phyloP scores from a whole-genome alignment of 2,329 filamentous ascomycete genomes.

The Rhinocladiella similis region DNA sequence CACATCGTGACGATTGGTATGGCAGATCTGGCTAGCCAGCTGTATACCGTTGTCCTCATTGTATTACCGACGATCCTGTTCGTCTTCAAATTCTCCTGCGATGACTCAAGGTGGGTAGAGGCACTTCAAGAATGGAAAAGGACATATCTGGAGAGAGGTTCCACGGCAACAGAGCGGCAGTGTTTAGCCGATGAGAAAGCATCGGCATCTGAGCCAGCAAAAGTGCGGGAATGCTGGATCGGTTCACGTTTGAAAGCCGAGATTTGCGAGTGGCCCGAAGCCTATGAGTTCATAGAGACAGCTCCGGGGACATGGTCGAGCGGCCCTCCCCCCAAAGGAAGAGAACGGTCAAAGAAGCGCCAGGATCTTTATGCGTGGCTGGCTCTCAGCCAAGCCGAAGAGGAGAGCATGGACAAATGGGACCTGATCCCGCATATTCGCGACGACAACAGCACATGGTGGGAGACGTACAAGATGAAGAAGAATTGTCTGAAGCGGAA shows the following conservation, averaged over 20 bases:
- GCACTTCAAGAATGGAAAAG: constrained; percentile 9
- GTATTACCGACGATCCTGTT: constrained; percentile 20
- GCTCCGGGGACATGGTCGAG: not conserved
- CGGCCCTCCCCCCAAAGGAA: not conserved
- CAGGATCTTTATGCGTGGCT: constrained; percentile 27
- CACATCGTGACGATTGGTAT: constrained; percentile 25
- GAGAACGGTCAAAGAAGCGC: constrained; percentile 15
- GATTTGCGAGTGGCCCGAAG: constrained; percentile 22
- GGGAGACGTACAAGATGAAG: constrained; percentile 20
- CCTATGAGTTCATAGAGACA: constrained; percentile 13
- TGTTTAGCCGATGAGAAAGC: constrained; percentile 1
- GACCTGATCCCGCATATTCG: constrained; percentile 24
- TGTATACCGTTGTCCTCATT: constrained; percentile 22
- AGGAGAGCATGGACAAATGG: constrained; percentile 26
- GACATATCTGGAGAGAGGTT: not conserved
- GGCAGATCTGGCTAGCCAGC: constrained; percentile 19
- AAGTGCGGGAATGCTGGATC: constrained; percentile 15
- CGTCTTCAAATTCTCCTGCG: constrained; percentile 18
- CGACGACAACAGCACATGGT: constrained; percentile 11
- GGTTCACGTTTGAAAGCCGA: constrained; percentile 22
- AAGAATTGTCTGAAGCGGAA: constrained; percentile 9
- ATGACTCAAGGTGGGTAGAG: constrained; percentile 21
- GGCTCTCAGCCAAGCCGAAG: constrained; percentile 15
- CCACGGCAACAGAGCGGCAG: not conserved
- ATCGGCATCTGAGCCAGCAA: constrained; percentile 1